These are phyloP conservation scores for Tulasnella sp. DNA, from an alignment of 768 basidiomycete genomes.

Conservation along the genomic window DNA sequence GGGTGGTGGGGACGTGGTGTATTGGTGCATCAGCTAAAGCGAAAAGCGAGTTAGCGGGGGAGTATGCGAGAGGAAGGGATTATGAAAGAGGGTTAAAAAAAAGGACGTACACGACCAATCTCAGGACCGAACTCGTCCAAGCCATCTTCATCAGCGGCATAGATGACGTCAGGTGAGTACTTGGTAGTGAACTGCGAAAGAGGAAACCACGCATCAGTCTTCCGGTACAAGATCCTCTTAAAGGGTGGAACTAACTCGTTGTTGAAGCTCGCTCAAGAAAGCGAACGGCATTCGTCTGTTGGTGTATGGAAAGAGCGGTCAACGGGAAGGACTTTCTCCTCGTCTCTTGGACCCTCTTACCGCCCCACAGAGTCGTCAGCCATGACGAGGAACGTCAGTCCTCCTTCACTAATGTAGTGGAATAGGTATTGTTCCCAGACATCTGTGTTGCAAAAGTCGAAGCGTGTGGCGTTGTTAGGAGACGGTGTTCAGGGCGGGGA, in stretches of 20 bases:
- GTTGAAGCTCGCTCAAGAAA: conserved; percentile 82
- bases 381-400: conserved; percentile 87
- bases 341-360: conserved; percentile 41
- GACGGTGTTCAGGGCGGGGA: not conserved
- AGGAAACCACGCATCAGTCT: not conserved
- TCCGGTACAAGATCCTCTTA: not conserved
- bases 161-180: conserved; percentile 36
- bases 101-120: conserved; percentile 36
- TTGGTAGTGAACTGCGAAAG: conserved; percentile 37
- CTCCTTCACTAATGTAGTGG: conserved; percentile 87
- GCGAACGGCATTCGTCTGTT: conserved; percentile 86
- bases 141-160: conserved; percentile 37
- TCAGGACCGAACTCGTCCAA: conserved; percentile 39
- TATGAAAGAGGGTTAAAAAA: not conserved
- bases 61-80: not conserved
- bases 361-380: conserved; percentile 89
- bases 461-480: conserved; percentile 40
- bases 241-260: conserved; percentile 32
- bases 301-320: not conserved
- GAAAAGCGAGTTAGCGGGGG: conserved; percentile 57
- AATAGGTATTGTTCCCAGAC: conserved; percentile 92
- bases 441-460: conserved; percentile 66
- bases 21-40: conserved; percentile 76
- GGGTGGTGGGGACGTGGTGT: conserved; percentile 79
- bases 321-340: not conserved